Evolutionary conservation across 306 rosid genomes (phyloP).

Genomic region (Alnus glutinosa): DNA sequence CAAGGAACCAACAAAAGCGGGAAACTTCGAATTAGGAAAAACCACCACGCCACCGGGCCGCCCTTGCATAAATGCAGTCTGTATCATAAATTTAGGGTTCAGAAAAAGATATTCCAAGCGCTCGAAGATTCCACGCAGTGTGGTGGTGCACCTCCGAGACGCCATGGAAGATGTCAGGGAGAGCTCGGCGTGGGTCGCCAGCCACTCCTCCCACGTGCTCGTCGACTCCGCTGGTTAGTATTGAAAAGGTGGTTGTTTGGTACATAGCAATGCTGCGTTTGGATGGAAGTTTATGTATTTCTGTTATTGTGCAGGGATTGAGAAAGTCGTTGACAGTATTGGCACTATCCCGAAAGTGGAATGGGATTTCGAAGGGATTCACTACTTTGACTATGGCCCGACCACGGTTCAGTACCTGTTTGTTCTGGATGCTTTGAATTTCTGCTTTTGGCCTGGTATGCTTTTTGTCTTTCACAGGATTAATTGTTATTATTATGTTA

Average conservation of each 20-base stretch:
- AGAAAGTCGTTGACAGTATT: conserved; percentile 66
- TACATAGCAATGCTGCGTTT: background rate
- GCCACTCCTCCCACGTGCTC: conserved; percentile 69
- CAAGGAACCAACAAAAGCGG: conserved; percentile 41
- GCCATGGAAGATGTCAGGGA: conserved; percentile 88
- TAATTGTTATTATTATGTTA: background rate
- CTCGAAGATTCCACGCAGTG: conserved; percentile 26
- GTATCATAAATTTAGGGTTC: no score
- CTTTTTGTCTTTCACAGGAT: background rate
- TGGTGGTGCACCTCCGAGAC: conserved; percentile 1
- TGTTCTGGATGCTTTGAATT: conserved; percentile 86
- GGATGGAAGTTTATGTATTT: background rate
- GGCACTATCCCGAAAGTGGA: conserved; percentile 76
- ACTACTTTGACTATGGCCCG: conserved; percentile 88
- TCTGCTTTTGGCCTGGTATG: conserved; percentile 98
- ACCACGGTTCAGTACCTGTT: conserved; percentile 89
- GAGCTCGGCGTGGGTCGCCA: conserved; percentile 94
- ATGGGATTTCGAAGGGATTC: conserved; percentile 99
- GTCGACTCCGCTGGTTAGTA: conserved; percentile 74
- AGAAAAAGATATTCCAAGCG: no score
- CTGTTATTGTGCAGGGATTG: conserved; percentile 58
- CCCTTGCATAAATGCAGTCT: no score
- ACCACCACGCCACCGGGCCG: background rate
- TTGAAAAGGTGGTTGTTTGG: background rate
- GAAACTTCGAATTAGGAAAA: conserved; percentile 45